Base-by-base conservation (phyloP, 140 eudicot species). In the Bidens hawaiensis region DNA sequence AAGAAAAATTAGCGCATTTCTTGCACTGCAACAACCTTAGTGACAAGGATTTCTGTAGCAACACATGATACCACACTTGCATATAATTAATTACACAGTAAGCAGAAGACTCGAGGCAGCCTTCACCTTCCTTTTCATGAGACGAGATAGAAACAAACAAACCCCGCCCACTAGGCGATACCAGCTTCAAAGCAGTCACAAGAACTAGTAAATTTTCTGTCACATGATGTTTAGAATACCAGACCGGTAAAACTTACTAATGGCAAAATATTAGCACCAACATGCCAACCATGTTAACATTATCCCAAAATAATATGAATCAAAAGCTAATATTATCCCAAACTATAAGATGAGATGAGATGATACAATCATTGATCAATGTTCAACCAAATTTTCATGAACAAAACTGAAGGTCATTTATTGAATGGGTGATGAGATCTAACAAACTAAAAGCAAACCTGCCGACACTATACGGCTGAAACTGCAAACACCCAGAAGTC, bases 321-420 rank as follows among this genome's bases (percentile, higher is more conserved):
- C n/a, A n/a, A n/a, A n/a, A n/a, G n/a, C n/a, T n/a, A 55, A 55
- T 55, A 28, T 7, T 17, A 55, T 26, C 62, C 62, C 62, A 55
- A 55, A 55, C 42, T n/a, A 55, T 54, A 54, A 25, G 23, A 54
- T 27, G 23, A n/a, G n/a, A n/a, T n/a, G n/a, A 54, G 24, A 54
- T 54, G 61, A 54, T 26, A n/a, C 41, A 55, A 28, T 28, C 42
- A 28, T 28, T 55, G 62, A 55, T 28, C 6, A n/a, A 14, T 49
- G 38, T 19, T 18, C 56, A 50, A 50, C 56, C 13, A 50, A 8
- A 24, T 16, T 28, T 15, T 30, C 38, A 54, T 26, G 22, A 15
- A 3, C 3, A 54, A 55, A 28, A 16, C 14, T 54, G n/a, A 55
- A 15, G 24, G 42, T 16, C 6, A 55, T 55, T 55, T 55, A 55